These are phyloP conservation scores for Clonostachys sp. DNA, from an alignment of 2,329 filamentous ascomycete genomes.

Conservation along the genomic window DNA sequence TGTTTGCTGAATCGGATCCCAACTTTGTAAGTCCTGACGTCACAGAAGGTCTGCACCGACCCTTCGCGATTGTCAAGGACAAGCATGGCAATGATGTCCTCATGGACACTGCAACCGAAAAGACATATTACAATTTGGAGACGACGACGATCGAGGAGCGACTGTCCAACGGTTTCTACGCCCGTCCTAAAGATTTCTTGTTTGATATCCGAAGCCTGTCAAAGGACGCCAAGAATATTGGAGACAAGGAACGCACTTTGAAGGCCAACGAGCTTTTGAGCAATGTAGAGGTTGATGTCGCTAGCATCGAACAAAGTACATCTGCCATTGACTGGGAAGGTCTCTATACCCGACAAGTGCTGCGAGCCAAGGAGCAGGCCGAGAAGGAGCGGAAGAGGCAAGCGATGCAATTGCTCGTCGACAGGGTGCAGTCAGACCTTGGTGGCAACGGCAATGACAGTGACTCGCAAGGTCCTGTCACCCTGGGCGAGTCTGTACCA, in stretches of 20 bases:
- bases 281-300: constrained; percentile 92
- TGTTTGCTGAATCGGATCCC: constrained; percentile 80
- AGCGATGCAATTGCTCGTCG: constrained; percentile 51
- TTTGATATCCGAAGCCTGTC: constrained; percentile 80
- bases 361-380: constrained; percentile 54
- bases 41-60: constrained; percentile 53
- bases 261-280: constrained; percentile 88
- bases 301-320: constrained; percentile 66
- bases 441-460: constrained; percentile 43
- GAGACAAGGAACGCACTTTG: constrained; percentile 77
- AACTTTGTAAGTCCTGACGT: constrained; percentile 58
- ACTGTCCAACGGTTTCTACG: constrained; percentile 95
- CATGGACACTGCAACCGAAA: constrained; percentile 68
- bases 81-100: constrained; percentile 74
- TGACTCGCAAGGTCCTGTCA: constrained; percentile 51
- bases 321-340: constrained; percentile 73
- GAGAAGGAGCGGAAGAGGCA: constrained; percentile 61
- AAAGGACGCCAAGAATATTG: constrained; percentile 76
- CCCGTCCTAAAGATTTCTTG: constrained; percentile 82
- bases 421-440: constrained; percentile 45
- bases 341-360: constrained; percentile 69
- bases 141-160: constrained; percentile 91
- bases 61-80: constrained; percentile 77
- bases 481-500: constrained; percentile 61
- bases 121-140: constrained; percentile 94